phyloP scores from a whole-genome alignment of 306 rosid genomes.

The Prosopis cineraria region DNA sequence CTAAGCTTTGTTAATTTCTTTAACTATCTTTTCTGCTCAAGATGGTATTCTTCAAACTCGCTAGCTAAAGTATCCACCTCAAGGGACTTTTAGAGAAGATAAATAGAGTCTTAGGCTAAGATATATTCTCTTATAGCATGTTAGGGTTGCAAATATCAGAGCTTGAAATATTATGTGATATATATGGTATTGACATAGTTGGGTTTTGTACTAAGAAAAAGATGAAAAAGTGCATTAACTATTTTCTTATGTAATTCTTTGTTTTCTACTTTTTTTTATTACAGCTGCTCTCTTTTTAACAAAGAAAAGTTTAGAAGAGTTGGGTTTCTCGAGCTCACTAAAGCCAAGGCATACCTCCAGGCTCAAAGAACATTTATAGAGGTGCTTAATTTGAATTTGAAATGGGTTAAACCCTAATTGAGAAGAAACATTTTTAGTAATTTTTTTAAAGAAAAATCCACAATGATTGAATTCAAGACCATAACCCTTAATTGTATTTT shows the following conservation, averaged over 20 bases:
- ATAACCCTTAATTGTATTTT: no score
- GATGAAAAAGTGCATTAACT: neutral
- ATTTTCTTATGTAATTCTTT: neutral
- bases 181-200: neutral
- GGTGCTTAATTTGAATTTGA: neutral
- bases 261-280: no score
- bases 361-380: no score
- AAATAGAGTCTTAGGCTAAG: slow-evolving; percentile 31
- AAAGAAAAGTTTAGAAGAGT: no score
- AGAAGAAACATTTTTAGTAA: no score
- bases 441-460: no score
- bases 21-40: slow-evolving; percentile 56
- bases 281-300: no score
- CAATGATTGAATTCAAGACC: no score
- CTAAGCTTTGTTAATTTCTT: slow-evolving; percentile 62
- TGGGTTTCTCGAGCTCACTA: no score
- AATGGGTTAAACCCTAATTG: no score
- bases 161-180: neutral
- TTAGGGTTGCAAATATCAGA: neutral
- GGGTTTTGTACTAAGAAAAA: neutral
- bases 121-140: slow-evolving; percentile 11
- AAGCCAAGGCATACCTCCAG: no score
- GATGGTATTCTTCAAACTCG: slow-evolving; percentile 49
- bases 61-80: slow-evolving; percentile 6
- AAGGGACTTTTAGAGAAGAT: slow-evolving; percentile 8